Evolutionary conservation across 306 rosid genomes (phyloP).

Genomic region (Corylus heterophylla): DNA sequence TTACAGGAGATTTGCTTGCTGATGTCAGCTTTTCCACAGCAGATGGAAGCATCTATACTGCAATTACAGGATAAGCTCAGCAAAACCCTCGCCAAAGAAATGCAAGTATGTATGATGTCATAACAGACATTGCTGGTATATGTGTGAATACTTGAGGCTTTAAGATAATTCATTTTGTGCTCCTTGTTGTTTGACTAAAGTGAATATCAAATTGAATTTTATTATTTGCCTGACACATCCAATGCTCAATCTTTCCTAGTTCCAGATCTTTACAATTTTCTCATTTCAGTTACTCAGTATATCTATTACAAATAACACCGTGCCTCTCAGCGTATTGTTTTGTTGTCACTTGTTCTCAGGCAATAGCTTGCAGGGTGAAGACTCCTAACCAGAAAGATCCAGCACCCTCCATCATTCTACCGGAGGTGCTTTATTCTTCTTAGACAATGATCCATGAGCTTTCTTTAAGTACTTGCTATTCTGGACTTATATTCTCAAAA

Average conservation of each 20-base stretch:
- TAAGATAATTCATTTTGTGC: slow-evolving; percentile 11
- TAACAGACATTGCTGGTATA: slow-evolving; percentile 23
- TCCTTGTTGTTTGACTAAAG: neutral
- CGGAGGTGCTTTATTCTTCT: slow-evolving; percentile 53
- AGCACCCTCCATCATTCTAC: slow-evolving; percentile 31
- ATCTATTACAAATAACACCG: neutral
- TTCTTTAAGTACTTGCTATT: slow-evolving; percentile 13
- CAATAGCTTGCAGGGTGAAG: slow-evolving; percentile 44
- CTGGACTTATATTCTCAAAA: slow-evolving; percentile 17
- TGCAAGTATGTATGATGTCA: slow-evolving; percentile 53
- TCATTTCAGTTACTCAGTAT: neutral
- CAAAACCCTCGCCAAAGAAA: slow-evolving; percentile 56
- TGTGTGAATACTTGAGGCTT: slow-evolving; percentile 10
- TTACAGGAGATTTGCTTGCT: slow-evolving; percentile 57
- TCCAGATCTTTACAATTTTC: neutral
- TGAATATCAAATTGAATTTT: neutral
- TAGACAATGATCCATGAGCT: slow-evolving; percentile 2
- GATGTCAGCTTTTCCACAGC: slow-evolving; percentile 68
- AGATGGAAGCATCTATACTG: slow-evolving; percentile 58
- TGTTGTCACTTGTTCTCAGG: slow-evolving; percentile 44
- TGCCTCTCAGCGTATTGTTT: slow-evolving; percentile 20
- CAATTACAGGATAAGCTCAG: slow-evolving; percentile 52
- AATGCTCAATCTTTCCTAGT: slow-evolving; percentile 20
- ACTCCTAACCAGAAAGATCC: slow-evolving; percentile 38
- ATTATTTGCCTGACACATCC: neutral